phyloP scores from a whole-genome alignment of 805 yeast genomes.

The Candida montana region DNA sequence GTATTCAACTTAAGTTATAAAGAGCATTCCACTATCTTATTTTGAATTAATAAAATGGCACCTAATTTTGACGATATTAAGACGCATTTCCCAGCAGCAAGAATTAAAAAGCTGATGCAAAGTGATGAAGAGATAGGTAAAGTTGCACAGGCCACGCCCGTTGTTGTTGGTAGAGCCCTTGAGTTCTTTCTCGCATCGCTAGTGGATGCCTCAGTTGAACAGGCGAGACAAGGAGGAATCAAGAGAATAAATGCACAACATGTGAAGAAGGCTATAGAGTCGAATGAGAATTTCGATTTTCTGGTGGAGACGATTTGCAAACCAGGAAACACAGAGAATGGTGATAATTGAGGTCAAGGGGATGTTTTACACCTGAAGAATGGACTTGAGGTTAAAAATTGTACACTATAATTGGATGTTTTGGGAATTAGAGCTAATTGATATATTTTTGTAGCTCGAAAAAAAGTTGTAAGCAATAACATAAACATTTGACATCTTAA shows the following conservation, averaged over 20 bases:
- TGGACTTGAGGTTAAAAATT: no score
- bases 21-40: no score
- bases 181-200: constrained; percentile 88
- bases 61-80: constrained; percentile 42
- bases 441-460: no score
- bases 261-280: constrained; percentile 74
- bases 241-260: constrained; percentile 81
- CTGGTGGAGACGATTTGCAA: constrained; percentile 53
- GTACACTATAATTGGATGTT: background rate
- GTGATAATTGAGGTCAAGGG: no score
- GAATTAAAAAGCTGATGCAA: constrained; percentile 95
- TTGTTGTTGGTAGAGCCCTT: constrained; percentile 93
- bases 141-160: constrained; percentile 97
- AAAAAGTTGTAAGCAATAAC: no score
- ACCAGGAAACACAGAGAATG: constrained; percentile 5
- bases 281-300: constrained; percentile 90
- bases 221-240: constrained; percentile 69
- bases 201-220: constrained; percentile 76
- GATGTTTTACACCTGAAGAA: no score
- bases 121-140: constrained; percentile 98
- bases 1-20: no score
- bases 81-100: constrained; percentile 86
- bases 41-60: constrained; percentile 16
- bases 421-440: no score
- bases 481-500: no score